phyloP scores from a whole-genome alignment of 208 protist genomes.

The Acanthamoeba lenticulata region DNA sequence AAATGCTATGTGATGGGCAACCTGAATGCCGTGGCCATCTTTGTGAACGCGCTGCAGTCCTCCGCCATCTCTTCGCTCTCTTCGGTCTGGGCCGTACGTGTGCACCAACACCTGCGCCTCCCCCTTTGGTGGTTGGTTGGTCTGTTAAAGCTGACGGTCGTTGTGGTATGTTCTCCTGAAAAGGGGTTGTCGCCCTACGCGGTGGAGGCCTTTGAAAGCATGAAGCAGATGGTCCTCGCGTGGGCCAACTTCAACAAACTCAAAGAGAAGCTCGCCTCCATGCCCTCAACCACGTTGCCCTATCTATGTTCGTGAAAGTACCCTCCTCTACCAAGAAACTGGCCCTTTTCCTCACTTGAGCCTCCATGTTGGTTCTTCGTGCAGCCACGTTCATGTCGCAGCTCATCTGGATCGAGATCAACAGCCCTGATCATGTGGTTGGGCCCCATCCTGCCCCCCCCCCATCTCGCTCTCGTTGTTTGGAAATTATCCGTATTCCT shows the following conservation, averaged over 20 bases:
- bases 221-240: neutral
- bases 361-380: neutral
- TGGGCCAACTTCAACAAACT: conserved; percentile 26
- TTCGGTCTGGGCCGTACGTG: neutral
- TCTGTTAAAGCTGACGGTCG: no score
- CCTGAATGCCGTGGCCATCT: neutral
- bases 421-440: neutral
- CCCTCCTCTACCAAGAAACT: neutral
- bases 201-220: conserved; percentile 2
- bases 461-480: no score
- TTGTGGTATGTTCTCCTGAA: neutral
- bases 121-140: no score
- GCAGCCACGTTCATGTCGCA: neutral
- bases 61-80: neutral
- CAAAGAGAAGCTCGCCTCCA: neutral
- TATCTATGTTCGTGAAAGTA: neutral
- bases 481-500: no score
- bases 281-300: neutral
- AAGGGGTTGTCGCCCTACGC: neutral
- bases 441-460: no score
- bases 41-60: neutral
- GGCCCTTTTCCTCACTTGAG: neutral
- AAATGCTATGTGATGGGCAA: neutral
- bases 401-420: neutral
- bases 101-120: neutral